Conservation (phyloP, 1,284 basidiomycete genomes). For the Takashimella koratensis region DNA sequence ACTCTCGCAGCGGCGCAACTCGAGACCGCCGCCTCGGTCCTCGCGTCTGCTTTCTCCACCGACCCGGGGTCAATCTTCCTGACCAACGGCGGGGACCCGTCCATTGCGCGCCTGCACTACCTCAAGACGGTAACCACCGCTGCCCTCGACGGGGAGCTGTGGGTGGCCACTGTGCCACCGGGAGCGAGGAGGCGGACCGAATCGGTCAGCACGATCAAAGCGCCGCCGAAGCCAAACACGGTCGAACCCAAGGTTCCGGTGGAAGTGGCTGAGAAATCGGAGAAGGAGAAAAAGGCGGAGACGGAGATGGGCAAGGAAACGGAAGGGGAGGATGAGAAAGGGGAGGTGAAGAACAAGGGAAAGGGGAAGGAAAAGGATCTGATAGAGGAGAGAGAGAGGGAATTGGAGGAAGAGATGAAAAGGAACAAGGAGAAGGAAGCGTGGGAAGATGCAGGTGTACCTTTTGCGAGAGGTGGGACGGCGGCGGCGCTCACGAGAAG, state of each 20-base stretch:
- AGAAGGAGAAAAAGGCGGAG: not conserved
- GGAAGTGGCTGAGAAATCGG: not conserved
- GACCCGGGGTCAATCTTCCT: not conserved
- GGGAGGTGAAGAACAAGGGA: not conserved
- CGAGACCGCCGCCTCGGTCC: not conserved
- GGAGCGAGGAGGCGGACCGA: not conserved
- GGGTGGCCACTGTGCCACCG: not conserved
- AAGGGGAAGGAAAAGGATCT: not conserved
- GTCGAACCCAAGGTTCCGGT: not conserved
- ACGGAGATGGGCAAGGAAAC: not conserved
- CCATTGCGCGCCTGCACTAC: not conserved
- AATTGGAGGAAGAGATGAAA: not conserved
- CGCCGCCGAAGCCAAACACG: not conserved
- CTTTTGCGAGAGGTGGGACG: no score
- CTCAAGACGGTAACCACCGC: not conserved
- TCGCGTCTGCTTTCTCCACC: not conserved
- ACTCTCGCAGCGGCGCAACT: no score
- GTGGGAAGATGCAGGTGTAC: no score
- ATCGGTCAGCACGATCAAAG: not conserved
- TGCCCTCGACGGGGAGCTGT: not conserved
- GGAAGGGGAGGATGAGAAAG: not conserved
- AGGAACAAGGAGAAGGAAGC: not conserved
- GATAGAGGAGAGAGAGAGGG: not conserved
- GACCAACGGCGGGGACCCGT: not conserved
- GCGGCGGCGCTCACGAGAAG: no score